Base-by-base conservation (phyloP, 177 flowering plant genomes). In the Vitis hybrid region DNA sequence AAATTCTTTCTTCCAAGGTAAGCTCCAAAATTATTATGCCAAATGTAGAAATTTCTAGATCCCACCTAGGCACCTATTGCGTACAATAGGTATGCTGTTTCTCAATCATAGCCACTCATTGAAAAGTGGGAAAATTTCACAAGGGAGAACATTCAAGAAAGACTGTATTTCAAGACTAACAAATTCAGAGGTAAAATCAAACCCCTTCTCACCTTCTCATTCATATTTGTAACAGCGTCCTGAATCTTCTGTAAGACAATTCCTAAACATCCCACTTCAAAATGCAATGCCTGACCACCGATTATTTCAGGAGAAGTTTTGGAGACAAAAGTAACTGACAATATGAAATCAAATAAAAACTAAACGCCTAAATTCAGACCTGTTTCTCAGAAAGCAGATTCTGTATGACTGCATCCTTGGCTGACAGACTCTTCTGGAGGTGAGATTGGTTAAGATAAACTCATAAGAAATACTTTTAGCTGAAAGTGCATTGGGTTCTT, bases 351-450 rank as follows among this genome's bases (percentile, higher is more conserved):
- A 14, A 51, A 50, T 2, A 18, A 10, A 72, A 22, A 48, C 22
- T 8, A 31, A 54, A 67, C 50, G 67, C 5, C 59, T 57, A 55
- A 48, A 61, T 55, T 15, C 72, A 56, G 22, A 86, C 90, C 90
- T 86, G 69, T 66, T 84, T 85, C 76, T 88, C 90, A 56, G 75
- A 74, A 45, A 75, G 54, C 60, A 88, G 65, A 73, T 80, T 86
- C 71, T 82, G 74, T 74, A 88, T 84, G 53, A 75, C 59, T 12
- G 64, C 72, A 65, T 88, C 92, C 74, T 88, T 86, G 19, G 67
- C 63, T 12, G 74, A 74, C 63, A 86, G 61, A 58, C 80, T 69
- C 73, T 77, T 84, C 83, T 82, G 89, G 72, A 86, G 85, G 90
- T 86, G 71, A 72, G 31, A 20, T 20, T 57, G 52, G 82, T 81